phyloP scores from a whole-genome alignment of 2,329 filamentous ascomycete species.

The Cladophialophora exuberans region DNA sequence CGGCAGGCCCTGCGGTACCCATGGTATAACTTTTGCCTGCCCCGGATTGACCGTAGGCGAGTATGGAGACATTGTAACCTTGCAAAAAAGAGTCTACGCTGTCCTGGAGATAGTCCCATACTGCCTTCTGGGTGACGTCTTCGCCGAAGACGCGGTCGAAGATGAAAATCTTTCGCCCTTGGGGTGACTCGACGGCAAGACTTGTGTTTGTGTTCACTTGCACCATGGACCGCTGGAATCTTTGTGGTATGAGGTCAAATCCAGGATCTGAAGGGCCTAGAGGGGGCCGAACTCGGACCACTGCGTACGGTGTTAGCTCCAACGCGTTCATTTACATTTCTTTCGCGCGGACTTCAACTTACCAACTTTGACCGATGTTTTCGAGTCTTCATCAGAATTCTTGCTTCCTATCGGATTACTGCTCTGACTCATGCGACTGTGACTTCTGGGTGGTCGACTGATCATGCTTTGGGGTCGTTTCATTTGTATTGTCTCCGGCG shows the following conservation, averaged over 20 bases:
- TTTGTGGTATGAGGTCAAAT: conserved; percentile 91
- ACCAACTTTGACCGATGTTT: conserved; percentile 96
- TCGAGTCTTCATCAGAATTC: conserved; percentile 85
- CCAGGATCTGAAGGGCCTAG: conserved; percentile 83
- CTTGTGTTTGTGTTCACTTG: conserved; percentile 85
- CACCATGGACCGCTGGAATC: conserved; percentile 91
- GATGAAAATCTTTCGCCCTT: conserved; percentile 92
- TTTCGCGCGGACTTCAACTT: conserved; percentile 46
- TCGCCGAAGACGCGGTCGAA: conserved; percentile 94
- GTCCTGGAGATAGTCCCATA: conserved; percentile 93
- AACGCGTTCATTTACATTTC: not conserved
- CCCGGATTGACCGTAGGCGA: conserved; percentile 96
- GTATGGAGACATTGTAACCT: conserved; percentile 96
- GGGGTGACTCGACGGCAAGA: conserved; percentile 84
- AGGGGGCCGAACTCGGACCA: conserved; percentile 88
- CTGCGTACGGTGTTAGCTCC: conserved; percentile 50
- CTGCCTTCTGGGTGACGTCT: conserved; percentile 79
- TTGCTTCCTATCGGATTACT: conserved; percentile 74
- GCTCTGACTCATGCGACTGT: conserved; percentile 77
- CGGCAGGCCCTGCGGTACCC: conserved; percentile 86
- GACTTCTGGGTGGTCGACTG: conserved; percentile 74
- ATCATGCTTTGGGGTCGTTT: conserved; percentile 80
- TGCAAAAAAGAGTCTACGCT: conserved; percentile 88
- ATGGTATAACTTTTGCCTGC: conserved; percentile 99
- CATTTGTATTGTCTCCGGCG: conserved; percentile 31